Evolutionary conservation across 2,329 filamentous ascomycete species (phyloP), one percentile per base, ranked within the genome.

Genomic region (Ophiostoma piceae): DNA sequence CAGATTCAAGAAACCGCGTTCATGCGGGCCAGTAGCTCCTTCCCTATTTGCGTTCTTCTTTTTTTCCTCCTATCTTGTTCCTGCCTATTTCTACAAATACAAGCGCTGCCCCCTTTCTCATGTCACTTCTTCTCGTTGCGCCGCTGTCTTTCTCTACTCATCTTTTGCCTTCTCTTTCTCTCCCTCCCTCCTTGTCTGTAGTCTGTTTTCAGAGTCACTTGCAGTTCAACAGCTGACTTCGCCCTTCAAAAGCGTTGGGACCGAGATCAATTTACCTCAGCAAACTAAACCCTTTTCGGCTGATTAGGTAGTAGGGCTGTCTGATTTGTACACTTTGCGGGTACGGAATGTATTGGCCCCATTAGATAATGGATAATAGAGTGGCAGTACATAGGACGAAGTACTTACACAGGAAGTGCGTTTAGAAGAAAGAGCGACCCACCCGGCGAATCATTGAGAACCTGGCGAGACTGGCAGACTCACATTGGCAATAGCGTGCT

Each of bases 231-330:
- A 51, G 68, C 64, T 57, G 68, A 41, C 64, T n/a, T 43, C 19
- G 64, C 68, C 37, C 35, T 67, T 35, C 39, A 68, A 70, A 71
- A 71, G 67, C 62, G 69, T 71, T 71, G 69, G 69, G 69, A 66
- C 60, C 19, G 37, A 47, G 26, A 70, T 60, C 67, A 66, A 60
- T 66, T 68, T 68, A 66, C 5, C 62, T 32, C 9, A n/a, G 11
- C 3, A 16, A 62, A 19, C 62, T 71, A 71, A 51, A 39, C 69
- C 69, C 35, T 62, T 68, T 68, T 68, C 32, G 64, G 69, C 16
- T 19, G 16, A 64, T 8, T 37, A 64, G 29, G 32, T 37, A 64
- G 60, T 64, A 64, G 60, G 51, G 51, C 51, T 57, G 51, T 57
- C 51, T 57, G 51, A 5, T 57, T 57, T 57, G 51, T 57, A 57